These are phyloP conservation scores for Drechslera avenae DNA, from an alignment of 2,329 filamentous ascomycete species.

Conservation along the genomic window DNA sequence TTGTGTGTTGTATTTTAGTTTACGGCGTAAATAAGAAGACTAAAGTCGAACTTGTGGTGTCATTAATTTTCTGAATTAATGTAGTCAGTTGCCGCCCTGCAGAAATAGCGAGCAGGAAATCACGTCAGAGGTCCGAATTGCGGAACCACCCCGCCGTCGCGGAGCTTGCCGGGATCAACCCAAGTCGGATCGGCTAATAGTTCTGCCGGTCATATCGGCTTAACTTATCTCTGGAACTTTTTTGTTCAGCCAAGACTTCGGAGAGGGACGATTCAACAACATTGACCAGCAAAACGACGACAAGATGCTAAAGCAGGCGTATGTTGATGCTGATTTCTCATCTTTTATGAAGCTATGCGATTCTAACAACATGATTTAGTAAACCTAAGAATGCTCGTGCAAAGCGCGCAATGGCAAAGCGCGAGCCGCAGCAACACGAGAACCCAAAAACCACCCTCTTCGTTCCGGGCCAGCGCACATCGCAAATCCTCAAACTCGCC, in stretches of 20 bases:
- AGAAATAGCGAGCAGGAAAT: conserved; percentile 2
- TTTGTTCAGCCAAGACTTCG: conserved; percentile 30
- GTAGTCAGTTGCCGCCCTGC: conserved; percentile 13
- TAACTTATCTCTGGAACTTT: conserved; percentile 16
- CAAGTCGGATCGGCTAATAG: conserved; percentile 19
- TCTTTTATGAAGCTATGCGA: fast-evolving
- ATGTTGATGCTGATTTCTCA: conserved; percentile 8
- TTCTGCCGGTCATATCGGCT: conserved; percentile 18
- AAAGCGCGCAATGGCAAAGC: conserved; percentile 92
- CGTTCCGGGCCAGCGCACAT: conserved; percentile 84
- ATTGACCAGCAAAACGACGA: conserved; percentile 7
- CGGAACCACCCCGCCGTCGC: conserved; percentile 12
- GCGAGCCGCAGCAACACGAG: conserved; percentile 85
- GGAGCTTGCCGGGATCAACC: not conserved
- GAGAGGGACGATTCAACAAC: conserved; percentile 8
- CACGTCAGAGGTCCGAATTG: conserved; percentile 21
- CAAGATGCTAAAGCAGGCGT: conserved; percentile 43
- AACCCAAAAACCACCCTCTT: conserved; percentile 90
- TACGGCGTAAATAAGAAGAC: too few species aligned
- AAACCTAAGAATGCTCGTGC: conserved; percentile 84
- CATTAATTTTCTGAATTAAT: conserved; percentile 10
- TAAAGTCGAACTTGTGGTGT: not conserved
- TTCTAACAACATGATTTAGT: conserved; percentile 45
- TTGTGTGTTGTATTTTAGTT: not conserved
- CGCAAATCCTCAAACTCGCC: conserved; percentile 79